phyloP scores from a whole-genome alignment of 495 filamentous ascomycete genomes.

The Astrothelium subdiscretum region DNA sequence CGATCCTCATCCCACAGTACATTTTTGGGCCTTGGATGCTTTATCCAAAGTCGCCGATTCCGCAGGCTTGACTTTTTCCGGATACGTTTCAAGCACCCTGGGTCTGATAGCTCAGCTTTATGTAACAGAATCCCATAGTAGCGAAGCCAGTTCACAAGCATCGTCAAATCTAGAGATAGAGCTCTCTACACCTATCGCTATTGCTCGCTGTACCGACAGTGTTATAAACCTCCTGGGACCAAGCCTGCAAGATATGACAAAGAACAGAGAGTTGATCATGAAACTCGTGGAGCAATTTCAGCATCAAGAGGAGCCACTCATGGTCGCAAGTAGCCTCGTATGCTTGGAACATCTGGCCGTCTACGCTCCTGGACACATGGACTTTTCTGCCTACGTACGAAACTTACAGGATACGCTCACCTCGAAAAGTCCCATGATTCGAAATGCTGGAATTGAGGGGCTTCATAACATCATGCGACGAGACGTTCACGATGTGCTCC shows the following conservation, averaged over 20 bases:
- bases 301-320: slow-evolving; percentile 58
- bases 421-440: slow-evolving; percentile 51
- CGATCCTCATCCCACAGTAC: slow-evolving; percentile 91
- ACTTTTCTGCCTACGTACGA: slow-evolving; percentile 72
- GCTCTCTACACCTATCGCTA: slow-evolving; percentile 64
- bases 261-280: slow-evolving; percentile 80
- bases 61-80: slow-evolving; percentile 81
- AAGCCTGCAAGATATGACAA: slow-evolving; percentile 87
- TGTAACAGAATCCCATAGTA: slow-evolving; percentile 79
- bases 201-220: slow-evolving; percentile 84
- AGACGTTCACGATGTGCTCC: slow-evolving; percentile 67
- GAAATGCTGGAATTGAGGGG: slow-evolving; percentile 74
- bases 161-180: slow-evolving; percentile 85
- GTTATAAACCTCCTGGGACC: slow-evolving; percentile 92
- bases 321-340: slow-evolving; percentile 64
- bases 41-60: slow-evolving; percentile 82
- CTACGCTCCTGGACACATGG: slow-evolving; percentile 79
- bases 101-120: slow-evolving; percentile 91
- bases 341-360: slow-evolving; percentile 87
- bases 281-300: slow-evolving; percentile 77
- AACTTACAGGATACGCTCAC: slow-evolving; percentile 65
- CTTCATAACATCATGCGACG: slow-evolving; percentile 92
- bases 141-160: slow-evolving; percentile 61
- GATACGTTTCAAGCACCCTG: slow-evolving; percentile 77
- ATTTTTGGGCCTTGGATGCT: slow-evolving; percentile 90